A percentile compares a stretch with the other conserved stretches of the same genome.
These are phyloP conservation scores for Coemansia sp. DNA, from an alignment of 192 early-diverging fungal species.

Conservation along the genomic window DNA sequence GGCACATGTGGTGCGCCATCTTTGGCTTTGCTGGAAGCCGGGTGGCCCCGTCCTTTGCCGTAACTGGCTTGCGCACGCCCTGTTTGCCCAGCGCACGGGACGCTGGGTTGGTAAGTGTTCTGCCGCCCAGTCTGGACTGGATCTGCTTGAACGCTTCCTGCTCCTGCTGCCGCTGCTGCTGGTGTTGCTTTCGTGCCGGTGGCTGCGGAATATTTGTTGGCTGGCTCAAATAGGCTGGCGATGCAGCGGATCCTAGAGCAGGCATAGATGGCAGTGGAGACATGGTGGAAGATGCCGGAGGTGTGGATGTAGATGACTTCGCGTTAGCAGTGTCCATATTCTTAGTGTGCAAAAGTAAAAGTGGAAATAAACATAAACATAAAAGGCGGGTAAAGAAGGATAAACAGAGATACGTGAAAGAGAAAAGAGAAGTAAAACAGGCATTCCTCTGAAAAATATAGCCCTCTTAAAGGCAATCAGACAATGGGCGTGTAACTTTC, in stretches of 20 bases:
- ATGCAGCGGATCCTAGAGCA: background rate
- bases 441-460: background rate
- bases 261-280: background rate
- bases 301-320: background rate
- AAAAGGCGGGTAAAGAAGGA: slow-evolving; percentile 5
- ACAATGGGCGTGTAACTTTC: too few relatives aligned
- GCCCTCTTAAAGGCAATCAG: background rate
- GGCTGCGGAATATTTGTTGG: background rate
- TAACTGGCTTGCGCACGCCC: background rate
- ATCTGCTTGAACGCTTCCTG: background rate
- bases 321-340: background rate
- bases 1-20: slow-evolving; percentile 18
- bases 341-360: background rate
- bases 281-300: background rate
- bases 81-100: slow-evolving; percentile 19
- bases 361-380: slow-evolving; percentile 1
- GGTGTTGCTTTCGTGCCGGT: slow-evolving; percentile 4
- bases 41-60: background rate
- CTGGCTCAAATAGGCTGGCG: background rate
- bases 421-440: slow-evolving; percentile 1
- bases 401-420: slow-evolving; percentile 1
- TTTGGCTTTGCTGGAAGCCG: slow-evolving; percentile 1
- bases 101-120: slow-evolving; percentile 17
- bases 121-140: background rate
- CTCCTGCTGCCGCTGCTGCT: background rate